A percentile compares a stretch with the other conserved stretches of the same genome.
phyloP scores from a whole-genome alignment of 1,139 yeast species.

The Torulaspora globosa region DNA sequence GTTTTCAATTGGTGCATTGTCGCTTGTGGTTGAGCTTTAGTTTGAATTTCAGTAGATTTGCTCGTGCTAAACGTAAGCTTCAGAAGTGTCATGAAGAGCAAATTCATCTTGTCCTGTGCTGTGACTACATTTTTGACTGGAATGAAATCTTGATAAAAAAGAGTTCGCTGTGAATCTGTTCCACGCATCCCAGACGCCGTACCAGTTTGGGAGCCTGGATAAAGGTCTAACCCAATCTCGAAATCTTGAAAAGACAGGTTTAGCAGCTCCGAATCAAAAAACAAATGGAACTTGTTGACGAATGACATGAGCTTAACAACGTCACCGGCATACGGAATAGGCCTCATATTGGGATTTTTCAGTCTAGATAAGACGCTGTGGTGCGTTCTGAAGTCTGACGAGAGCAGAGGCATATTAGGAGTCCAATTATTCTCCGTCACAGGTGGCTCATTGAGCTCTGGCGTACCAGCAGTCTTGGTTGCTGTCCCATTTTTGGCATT shows the following conservation, averaged over 20 bases:
- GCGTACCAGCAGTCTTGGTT: slow-evolving; percentile 6
- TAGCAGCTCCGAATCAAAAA: slow-evolving; percentile 36
- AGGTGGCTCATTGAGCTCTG: slow-evolving; percentile 21
- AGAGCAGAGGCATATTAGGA: slow-evolving; percentile 28
- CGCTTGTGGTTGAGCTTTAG: slow-evolving; percentile 28
- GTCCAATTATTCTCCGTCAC: slow-evolving; percentile 26
- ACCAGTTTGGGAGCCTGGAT: slow-evolving; percentile 22
- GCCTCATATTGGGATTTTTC: slow-evolving; percentile 33
- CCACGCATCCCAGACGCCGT: slow-evolving; percentile 14
- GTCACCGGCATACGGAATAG: slow-evolving; percentile 46
- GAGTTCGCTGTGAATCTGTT: slow-evolving; percentile 16
- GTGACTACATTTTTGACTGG: slow-evolving; percentile 30
- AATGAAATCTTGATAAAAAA: slow-evolving; percentile 31
- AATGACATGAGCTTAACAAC: slow-evolving; percentile 44
- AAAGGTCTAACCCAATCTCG: slow-evolving; percentile 47
- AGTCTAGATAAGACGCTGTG: slow-evolving; percentile 32
- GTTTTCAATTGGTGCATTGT: slow-evolving; percentile 19
- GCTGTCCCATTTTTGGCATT: slow-evolving; percentile 5
- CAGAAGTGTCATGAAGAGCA: slow-evolving; percentile 28
- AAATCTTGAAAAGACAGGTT: slow-evolving; percentile 47
- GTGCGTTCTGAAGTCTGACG: slow-evolving; percentile 31
- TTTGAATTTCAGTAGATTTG: slow-evolving; percentile 31
- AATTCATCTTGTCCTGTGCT: slow-evolving; percentile 33
- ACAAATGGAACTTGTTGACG: slow-evolving; percentile 43
- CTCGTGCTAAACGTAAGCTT: slow-evolving; percentile 27